Evolutionary conservation across 2,329 filamentous ascomycete genomes (phyloP).

Genomic region (Aspergillus aculeatinus): DNA sequence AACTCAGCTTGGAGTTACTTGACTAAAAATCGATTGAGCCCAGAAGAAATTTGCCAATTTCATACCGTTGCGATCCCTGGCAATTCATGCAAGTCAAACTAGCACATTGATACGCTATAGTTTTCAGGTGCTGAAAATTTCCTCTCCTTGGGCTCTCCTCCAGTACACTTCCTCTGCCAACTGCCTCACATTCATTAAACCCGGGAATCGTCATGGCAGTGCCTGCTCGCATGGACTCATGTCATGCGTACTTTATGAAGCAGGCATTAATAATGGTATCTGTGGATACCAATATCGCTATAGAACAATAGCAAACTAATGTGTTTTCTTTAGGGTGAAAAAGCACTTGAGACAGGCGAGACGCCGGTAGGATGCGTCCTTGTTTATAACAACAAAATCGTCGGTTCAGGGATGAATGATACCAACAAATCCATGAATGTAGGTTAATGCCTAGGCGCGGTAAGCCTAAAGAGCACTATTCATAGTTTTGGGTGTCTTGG

Average conservation of each 20-base stretch:
- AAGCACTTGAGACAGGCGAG: slow-evolving; percentile 81
- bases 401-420: slow-evolving; percentile 93
- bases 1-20: too few relatives aligned
- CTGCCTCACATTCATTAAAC: background rate
- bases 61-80: too few relatives aligned
- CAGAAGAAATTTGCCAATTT: too few relatives aligned
- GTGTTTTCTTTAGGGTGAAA: slow-evolving; percentile 64
- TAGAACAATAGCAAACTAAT: slow-evolving; percentile 6
- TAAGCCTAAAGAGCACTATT: background rate
- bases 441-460: slow-evolving; percentile 21
- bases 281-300: background rate
- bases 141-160: too few relatives aligned
- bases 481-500: too few relatives aligned
- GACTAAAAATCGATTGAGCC: too few relatives aligned
- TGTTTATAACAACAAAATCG: slow-evolving; percentile 73
- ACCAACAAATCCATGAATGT: slow-evolving; percentile 81
- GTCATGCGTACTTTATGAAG: slow-evolving; percentile 69
- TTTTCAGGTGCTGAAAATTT: too few relatives aligned
- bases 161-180: too few relatives aligned
- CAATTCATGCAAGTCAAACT: too few relatives aligned
- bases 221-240: background rate
- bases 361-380: slow-evolving; percentile 96
- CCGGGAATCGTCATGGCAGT: background rate
- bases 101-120: too few relatives aligned
- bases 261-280: slow-evolving; percentile 82